These are phyloP conservation scores for Trichomonas tenax DNA, from an alignment of 208 protist species.

Conservation along the genomic window DNA sequence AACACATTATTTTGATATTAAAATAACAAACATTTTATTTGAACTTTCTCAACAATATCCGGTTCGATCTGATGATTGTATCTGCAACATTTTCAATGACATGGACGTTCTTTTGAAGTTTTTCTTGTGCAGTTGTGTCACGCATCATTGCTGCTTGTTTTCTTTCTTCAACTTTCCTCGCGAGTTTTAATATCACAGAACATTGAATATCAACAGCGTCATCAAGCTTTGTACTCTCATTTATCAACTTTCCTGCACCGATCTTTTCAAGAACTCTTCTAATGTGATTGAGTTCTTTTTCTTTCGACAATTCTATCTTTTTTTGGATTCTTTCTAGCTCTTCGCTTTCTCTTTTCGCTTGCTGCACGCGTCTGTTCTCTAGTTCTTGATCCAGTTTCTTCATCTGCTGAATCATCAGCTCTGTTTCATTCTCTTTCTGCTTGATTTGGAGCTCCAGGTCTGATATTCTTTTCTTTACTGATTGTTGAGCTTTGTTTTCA, in stretches of 20 bases:
- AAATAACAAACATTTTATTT: not conserved
- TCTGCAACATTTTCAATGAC: not conserved
- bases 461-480: not conserved
- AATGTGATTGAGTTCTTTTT: not conserved
- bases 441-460: not conserved
- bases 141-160: no score
- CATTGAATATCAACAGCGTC: not conserved
- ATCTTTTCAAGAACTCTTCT: not conserved
- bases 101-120: not conserved
- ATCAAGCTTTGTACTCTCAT: not conserved
- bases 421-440: not conserved
- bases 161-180: not conserved
- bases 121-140: not conserved
- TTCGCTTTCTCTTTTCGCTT: not conserved
- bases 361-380: not conserved
- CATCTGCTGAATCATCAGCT: not conserved
- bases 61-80: not conserved
- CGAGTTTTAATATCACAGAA: not conserved
- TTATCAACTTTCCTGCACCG: not conserved
- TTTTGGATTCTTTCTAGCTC: not conserved
- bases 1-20: no score
- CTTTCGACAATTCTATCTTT: not conserved
- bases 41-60: not conserved
- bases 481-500: not conserved
- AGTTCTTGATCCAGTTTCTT: not conserved